A percentile compares a stretch with the other conserved stretches of the same genome.
Conservation (phyloP, 139 green algal species). For the Chara braunii region DNA sequence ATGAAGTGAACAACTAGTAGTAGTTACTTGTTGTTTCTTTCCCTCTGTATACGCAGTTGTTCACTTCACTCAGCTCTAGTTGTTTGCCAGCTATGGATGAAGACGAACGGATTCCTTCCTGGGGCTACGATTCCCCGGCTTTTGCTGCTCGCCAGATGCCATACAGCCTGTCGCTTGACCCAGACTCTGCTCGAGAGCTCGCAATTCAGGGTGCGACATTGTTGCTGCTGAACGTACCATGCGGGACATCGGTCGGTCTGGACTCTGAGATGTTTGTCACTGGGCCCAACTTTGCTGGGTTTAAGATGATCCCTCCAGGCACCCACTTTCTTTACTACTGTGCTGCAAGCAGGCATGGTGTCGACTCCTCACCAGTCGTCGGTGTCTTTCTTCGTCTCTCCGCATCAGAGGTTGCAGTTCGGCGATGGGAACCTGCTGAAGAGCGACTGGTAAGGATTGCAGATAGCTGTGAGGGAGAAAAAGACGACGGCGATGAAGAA, state of each 20-base stretch:
- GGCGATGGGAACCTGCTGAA: neutral
- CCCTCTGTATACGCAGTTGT: no score
- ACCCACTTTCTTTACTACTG: constrained; percentile 69
- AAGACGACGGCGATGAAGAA: neutral
- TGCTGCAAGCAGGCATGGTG: constrained; percentile 25
- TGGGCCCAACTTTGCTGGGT: constrained; percentile 68
- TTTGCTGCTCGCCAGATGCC: no score
- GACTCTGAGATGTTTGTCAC: constrained; percentile 67
- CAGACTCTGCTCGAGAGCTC: constrained; percentile 52
- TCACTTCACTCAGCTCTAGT: no score
- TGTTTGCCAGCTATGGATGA: no score
- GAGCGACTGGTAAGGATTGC: neutral
- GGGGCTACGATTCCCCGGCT: no score
- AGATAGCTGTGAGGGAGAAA: neutral
- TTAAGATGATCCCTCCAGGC: constrained; percentile 87
- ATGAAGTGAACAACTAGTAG: no score
- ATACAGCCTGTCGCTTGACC: no score
- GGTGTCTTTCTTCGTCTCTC: constrained; percentile 2
- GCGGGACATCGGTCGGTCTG: constrained; percentile 56
- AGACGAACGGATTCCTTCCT: no score
- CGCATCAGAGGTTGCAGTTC: neutral
- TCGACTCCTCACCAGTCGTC: neutral
- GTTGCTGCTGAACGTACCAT: constrained; percentile 67
- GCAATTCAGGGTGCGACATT: constrained; percentile 53
- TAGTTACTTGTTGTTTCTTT: no score